These are phyloP conservation scores for Arabidopsis arenosa DNA, from an alignment of 345 rosid genomes.

Conservation along the genomic window DNA sequence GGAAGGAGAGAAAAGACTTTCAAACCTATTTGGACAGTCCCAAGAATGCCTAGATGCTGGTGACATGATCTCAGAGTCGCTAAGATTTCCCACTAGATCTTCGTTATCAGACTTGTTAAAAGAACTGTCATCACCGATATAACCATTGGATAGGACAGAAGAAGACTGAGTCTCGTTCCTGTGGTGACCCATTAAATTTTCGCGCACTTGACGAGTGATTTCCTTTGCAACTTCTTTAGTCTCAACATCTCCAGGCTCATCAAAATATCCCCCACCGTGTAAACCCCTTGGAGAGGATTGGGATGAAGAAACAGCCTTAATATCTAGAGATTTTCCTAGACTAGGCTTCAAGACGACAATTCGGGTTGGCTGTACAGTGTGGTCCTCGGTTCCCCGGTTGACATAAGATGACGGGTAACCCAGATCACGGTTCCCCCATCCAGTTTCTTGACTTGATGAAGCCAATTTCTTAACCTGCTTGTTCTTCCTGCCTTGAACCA, in stretches of 20 bases:
- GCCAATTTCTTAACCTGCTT: conserved; percentile 52
- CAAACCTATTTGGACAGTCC: conserved; percentile 84
- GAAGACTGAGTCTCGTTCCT: conserved; percentile 82
- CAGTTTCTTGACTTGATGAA: conserved; percentile 49
- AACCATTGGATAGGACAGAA: conserved; percentile 85
- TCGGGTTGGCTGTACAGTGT: conserved; percentile 71
- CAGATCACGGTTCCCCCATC: conserved; percentile 51
- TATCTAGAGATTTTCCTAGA: conserved; percentile 61
- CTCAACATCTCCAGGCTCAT: conserved; percentile 64
- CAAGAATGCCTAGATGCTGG: conserved; percentile 84
- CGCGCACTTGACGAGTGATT: conserved; percentile 58
- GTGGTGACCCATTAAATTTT: conserved; percentile 60
- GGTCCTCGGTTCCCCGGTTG: conserved; percentile 55
- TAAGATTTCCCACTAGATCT: conserved; percentile 65
- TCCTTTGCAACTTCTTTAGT: conserved; percentile 68
- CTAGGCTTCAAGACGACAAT: conserved; percentile 95
- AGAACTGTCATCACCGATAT: conserved; percentile 85
- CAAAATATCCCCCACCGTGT: conserved; percentile 50
- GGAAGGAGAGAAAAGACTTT: conserved; percentile 69
- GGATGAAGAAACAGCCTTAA: conserved; percentile 56
- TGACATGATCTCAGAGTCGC: conserved; percentile 85
- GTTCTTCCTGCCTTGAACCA: conserved; percentile 54
- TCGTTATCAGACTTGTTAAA: conserved; percentile 79
- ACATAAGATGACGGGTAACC: conserved; percentile 53
- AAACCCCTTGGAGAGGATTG: conserved; percentile 57